Evolutionary conservation across 2,329 filamentous ascomycete genomes (phyloP).

Genomic region (Fusarium sp.): DNA sequence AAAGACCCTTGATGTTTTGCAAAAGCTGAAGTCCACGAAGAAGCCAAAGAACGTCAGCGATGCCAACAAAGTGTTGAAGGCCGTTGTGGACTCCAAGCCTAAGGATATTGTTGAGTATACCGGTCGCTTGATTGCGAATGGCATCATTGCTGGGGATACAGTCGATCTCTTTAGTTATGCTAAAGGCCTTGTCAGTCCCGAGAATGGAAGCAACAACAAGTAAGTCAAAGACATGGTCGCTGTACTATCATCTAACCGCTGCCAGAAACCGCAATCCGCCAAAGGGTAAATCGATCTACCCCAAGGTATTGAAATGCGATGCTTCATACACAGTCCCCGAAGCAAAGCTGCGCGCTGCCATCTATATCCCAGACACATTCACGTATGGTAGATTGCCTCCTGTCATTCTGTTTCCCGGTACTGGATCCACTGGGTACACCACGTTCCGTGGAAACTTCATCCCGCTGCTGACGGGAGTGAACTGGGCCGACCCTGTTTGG

Average conservation of each 20-base stretch:
- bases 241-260: fast-evolving
- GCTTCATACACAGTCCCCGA: neutral
- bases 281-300: slow-evolving; percentile 4
- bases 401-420: slow-evolving; percentile 16
- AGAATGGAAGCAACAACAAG: slow-evolving; percentile 10
- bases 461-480: slow-evolving; percentile 5
- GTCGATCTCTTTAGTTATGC: slow-evolving; percentile 5
- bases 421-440: slow-evolving; percentile 8
- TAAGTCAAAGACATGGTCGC: fast-evolving
- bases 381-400: slow-evolving; percentile 11
- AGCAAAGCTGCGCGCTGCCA: slow-evolving; percentile 10
- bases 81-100: neutral
- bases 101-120: slow-evolving; percentile 8
- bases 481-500: slow-evolving; percentile 26
- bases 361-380: slow-evolving; percentile 7
- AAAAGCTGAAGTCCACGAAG: neutral
- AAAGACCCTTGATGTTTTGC: neutral
- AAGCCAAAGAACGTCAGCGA: neutral
- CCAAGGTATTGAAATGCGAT: slow-evolving; percentile 12
- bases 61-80: neutral
- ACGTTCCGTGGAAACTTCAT: slow-evolving; percentile 12
- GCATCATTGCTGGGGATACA: neutral
- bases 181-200: neutral
- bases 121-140: slow-evolving; percentile 5
- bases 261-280: neutral